These are phyloP conservation scores for Spergularia marina DNA, from an alignment of 148 eudicot species.

Conservation along the genomic window DNA sequence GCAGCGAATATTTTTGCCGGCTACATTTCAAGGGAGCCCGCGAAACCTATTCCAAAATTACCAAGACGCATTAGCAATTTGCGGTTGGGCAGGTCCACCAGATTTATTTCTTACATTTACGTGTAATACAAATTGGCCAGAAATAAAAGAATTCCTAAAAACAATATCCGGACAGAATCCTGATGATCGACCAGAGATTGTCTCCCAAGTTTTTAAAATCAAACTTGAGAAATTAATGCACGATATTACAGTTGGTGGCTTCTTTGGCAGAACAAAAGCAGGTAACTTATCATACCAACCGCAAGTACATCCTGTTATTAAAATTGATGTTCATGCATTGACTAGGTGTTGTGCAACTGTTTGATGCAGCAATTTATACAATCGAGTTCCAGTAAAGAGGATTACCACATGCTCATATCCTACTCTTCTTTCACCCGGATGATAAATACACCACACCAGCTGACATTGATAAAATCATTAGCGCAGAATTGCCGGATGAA, in stretches of 20 bases:
- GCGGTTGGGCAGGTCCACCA: not conserved
- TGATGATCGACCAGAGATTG: not conserved
- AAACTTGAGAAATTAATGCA: not conserved
- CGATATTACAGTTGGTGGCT: not conserved
- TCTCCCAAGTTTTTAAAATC: not conserved
- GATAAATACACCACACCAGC: not conserved
- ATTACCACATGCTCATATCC: slow-evolving; percentile 9
- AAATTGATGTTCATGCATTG: not conserved
- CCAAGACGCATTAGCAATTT: not conserved
- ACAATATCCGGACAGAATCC: not conserved
- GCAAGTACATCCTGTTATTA: not conserved
- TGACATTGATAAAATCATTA: not conserved
- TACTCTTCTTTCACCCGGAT: not conserved
- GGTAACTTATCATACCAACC: not conserved
- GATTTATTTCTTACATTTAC: not conserved
- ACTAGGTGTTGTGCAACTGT: not conserved
- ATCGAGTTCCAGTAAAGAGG: slow-evolving; percentile 27
- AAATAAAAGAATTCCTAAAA: not conserved
- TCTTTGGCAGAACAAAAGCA: not conserved
- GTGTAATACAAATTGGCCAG: not conserved
- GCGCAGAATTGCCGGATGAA: not conserved
- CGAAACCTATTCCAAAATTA: not conserved
- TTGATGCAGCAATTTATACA: slow-evolving; percentile 23
- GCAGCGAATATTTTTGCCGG: not conserved
- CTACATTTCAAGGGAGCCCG: not conserved